phyloP scores from a whole-genome alignment of 345 rosid genomes.

The Brassica carinata region DNA sequence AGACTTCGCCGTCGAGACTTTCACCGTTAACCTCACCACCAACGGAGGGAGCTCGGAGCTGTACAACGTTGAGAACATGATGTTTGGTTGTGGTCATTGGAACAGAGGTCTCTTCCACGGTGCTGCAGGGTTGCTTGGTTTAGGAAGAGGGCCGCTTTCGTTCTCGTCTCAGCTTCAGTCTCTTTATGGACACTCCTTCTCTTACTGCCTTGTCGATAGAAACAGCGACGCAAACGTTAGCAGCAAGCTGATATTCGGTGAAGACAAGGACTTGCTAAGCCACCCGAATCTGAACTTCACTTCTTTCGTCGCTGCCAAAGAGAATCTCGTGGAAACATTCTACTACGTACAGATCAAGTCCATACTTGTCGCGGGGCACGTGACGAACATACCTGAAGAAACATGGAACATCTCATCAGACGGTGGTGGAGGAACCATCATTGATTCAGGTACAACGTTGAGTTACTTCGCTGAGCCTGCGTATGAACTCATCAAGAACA shows the following conservation, averaged over 20 bases:
- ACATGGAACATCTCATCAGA: slow-evolving; percentile 67
- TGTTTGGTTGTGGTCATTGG: slow-evolving; percentile 98
- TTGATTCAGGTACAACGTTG: slow-evolving; percentile 80
- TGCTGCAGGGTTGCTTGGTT: slow-evolving; percentile 84
- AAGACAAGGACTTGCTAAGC: slow-evolving; percentile 58
- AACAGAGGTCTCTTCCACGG: slow-evolving; percentile 80
- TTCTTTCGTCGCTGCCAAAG: slow-evolving; percentile 57
- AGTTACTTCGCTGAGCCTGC: slow-evolving; percentile 76
- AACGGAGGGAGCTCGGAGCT: slow-evolving; percentile 50
- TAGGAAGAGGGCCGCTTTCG: slow-evolving; percentile 90
- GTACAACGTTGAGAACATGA: slow-evolving; percentile 60
- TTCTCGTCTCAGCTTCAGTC: slow-evolving; percentile 87
- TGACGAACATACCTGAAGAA: slow-evolving; percentile 62
- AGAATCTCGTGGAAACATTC: slow-evolving; percentile 64
- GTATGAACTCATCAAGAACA: slow-evolving; percentile 58
- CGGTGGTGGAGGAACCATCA: slow-evolving; percentile 81
- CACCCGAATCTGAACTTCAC: slow-evolving; percentile 73
- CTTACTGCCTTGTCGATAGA: slow-evolving; percentile 82
- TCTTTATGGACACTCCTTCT: slow-evolving; percentile 74
- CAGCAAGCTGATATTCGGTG: slow-evolving; percentile 88
- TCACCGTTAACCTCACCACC: slow-evolving; percentile 69
- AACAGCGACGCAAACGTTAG: slow-evolving; percentile 64
- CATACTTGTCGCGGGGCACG: slow-evolving; percentile 62
- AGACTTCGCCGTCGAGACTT: slow-evolving; percentile 77
- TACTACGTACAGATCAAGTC: slow-evolving; percentile 80